Evolutionary conservation across 192 early-diverging fungal genomes (phyloP).

Genomic region (Pilaira anomala): DNA sequence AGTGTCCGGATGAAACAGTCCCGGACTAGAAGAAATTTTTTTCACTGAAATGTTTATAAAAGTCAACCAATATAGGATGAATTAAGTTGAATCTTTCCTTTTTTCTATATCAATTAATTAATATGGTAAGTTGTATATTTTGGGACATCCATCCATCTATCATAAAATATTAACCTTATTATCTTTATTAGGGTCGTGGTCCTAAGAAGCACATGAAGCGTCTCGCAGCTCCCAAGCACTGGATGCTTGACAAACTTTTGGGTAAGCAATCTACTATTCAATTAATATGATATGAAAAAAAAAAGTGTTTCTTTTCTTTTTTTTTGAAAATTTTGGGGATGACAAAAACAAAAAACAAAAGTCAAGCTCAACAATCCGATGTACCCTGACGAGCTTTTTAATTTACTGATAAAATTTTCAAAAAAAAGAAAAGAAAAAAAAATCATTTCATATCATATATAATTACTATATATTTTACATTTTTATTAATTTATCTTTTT

Average conservation of each 20-base stretch:
- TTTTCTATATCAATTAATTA: conserved; percentile 13
- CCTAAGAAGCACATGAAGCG: conserved; percentile 99
- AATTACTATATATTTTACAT: neutral
- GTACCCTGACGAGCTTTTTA: conserved; percentile 19
- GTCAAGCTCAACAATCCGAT: conserved; percentile 35
- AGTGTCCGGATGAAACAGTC: too few species aligned
- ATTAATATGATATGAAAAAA: neutral
- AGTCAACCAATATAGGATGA: too few species aligned
- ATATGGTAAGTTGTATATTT: conserved; percentile 5
- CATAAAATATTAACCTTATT: neutral
- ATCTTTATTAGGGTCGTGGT: conserved; percentile 48
- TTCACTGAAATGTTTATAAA: too few species aligned
- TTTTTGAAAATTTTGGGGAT: conserved; percentile 2
- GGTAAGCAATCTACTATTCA: conserved; percentile 43
- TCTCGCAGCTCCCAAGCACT: conserved; percentile 97
- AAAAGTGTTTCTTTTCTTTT: neutral
- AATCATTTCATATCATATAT: neutral
- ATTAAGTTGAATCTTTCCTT: neutral
- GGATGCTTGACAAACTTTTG: conserved; percentile 99
- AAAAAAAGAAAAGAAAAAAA: too few species aligned
- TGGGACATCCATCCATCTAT: conserved; percentile 16
- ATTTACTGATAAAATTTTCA: conserved; percentile 12
- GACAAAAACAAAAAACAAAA: conserved; percentile 13
- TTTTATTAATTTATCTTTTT: conserved; percentile 1
- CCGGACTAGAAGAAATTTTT: too few species aligned